Percentiles rank a stretch among this genome's conserved stretches.
These are phyloP conservation scores for Talaromyces thailandensis DNA, from an alignment of 495 filamentous ascomycete genomes.

Conservation along the genomic window DNA sequence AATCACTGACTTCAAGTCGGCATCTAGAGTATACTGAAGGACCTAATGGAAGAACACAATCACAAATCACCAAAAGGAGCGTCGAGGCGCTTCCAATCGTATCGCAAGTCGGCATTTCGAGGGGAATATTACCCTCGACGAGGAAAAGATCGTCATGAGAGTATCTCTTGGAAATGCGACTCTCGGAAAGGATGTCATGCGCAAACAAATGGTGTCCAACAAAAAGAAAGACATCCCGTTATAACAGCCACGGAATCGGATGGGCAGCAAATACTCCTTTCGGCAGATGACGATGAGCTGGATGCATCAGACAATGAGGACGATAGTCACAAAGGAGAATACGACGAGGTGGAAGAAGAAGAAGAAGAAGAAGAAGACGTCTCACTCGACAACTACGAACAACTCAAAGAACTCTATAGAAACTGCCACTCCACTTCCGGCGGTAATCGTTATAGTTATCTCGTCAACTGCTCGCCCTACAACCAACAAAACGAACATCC, in stretches of 20 bases:
- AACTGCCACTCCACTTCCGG: neutral
- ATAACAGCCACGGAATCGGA: neutral
- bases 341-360: neutral
- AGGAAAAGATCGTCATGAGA: neutral
- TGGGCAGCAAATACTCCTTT: neutral
- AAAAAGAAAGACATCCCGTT: neutral
- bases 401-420: constrained; percentile 2
- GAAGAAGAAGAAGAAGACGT: neutral
- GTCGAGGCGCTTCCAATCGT: neutral
- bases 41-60: neutral
- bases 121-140: neutral
- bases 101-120: neutral
- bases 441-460: constrained; percentile 3
- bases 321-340: neutral
- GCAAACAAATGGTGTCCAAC: neutral
- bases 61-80: neutral
- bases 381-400: neutral
- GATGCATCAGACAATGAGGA: neutral
- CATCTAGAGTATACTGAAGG: neutral
- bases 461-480: neutral
- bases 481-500: neutral
- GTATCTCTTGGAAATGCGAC: neutral
- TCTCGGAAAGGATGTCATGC: neutral
- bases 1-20: neutral
- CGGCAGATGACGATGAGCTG: neutral